These are phyloP conservation scores for Balamuthia mandrillaris DNA, from an alignment of 208 protist species.

Conservation along the genomic window DNA sequence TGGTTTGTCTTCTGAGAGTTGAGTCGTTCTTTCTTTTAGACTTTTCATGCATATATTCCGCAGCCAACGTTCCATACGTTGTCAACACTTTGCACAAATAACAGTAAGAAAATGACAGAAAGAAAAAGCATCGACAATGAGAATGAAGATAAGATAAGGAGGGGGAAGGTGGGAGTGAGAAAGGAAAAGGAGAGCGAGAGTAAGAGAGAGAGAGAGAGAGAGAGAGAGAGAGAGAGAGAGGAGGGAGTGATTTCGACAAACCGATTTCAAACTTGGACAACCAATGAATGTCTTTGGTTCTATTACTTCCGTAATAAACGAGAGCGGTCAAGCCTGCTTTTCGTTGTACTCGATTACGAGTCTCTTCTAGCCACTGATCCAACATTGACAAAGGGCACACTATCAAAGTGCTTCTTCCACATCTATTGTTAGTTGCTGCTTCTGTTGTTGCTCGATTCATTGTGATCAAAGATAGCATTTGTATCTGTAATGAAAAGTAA, in stretches of 20 bases:
- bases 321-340: not conserved
- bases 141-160: not conserved
- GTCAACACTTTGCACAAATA: conserved; percentile 48
- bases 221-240: not conserved
- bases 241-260: not conserved
- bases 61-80: conserved; percentile 46
- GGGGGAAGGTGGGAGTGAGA: not conserved
- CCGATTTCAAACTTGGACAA: conserved; percentile 28
- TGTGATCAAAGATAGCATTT: conserved; percentile 38
- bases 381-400: conserved; percentile 66
- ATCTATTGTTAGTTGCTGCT: no score
- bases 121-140: no score
- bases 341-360: not conserved
- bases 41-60: conserved; percentile 11
- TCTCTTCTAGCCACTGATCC: conserved; percentile 60
- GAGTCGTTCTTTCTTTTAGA: no score
- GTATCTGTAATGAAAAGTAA: not conserved
- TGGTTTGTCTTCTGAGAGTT: no score
- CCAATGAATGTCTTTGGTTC: conserved; percentile 29
- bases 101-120: no score
- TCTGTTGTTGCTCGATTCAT: not conserved
- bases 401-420: conserved; percentile 59
- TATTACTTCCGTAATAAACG: conserved; percentile 30
- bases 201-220: no score
- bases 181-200: not conserved